Percentiles rank a stretch among this genome's conserved stretches.
Conservation (phyloP, 257 asterid species). For the Henckelia pumila region DNA sequence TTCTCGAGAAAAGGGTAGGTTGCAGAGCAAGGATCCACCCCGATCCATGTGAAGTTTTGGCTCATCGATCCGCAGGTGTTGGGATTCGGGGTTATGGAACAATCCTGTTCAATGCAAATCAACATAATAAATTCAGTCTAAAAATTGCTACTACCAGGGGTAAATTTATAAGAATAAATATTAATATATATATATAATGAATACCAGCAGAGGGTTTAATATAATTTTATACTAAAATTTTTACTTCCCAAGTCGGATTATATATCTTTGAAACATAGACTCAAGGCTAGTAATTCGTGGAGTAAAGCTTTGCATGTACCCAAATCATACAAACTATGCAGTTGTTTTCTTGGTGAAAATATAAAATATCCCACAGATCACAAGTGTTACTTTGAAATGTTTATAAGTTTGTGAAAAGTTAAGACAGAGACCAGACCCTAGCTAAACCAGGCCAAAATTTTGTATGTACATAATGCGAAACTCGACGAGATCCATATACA, state of each 20-base stretch:
- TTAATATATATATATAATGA: no score
- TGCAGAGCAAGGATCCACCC: slow-evolving; percentile 44
- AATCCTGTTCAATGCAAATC: slow-evolving; percentile 40
- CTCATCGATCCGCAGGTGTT: slow-evolving; percentile 36
- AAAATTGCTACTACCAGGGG: no score
- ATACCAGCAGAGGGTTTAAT: not conserved
- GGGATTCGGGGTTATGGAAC: slow-evolving; percentile 50
- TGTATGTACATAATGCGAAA: not conserved
- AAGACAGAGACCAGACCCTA: not conserved
- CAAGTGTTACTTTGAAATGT: not conserved
- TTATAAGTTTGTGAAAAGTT: not conserved
- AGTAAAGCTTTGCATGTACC: not conserved
- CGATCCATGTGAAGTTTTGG: slow-evolving; percentile 53
- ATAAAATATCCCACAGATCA: not conserved
- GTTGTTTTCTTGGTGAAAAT: not conserved
- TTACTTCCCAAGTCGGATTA: no score
- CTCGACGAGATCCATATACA: not conserved
- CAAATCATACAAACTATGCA: not conserved
- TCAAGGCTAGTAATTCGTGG: no score
- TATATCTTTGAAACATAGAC: no score
- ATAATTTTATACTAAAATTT: no score
- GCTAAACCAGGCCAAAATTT: not conserved
- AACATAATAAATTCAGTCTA: slow-evolving; percentile 8
- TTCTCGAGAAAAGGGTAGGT: slow-evolving; percentile 58
- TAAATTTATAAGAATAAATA: no score